A percentile compares a stretch with the other conserved stretches of the same genome.
Conservation (phyloP, 345 rosid species). For the Brassica rapa region DNA sequence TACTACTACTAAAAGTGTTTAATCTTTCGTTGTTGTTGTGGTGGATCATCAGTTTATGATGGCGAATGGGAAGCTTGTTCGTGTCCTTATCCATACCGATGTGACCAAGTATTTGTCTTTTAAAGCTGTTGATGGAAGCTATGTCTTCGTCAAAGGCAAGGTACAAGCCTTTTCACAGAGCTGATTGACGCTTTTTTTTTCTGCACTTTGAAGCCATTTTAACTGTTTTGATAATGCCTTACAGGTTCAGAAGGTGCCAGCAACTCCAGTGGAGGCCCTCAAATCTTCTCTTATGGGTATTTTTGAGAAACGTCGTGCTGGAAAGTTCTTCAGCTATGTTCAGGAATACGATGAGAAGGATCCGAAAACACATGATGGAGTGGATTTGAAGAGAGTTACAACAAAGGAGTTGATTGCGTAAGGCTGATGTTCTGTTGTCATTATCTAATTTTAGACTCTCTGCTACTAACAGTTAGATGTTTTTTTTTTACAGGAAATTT, state of each 20-base stretch:
- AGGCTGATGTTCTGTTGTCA: constrained; percentile 40
- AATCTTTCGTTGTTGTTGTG: background rate
- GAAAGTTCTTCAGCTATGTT: constrained; percentile 85
- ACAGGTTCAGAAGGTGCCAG: constrained; percentile 96
- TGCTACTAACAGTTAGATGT: no score
- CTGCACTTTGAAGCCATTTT: background rate
- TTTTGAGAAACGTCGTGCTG: constrained; percentile 96
- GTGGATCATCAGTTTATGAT: constrained; percentile 84
- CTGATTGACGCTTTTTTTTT: background rate
- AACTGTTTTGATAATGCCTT: background rate
- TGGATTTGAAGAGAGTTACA: constrained; percentile 85
- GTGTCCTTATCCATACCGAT: constrained; percentile 94
- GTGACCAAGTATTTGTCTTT: constrained; percentile 90
- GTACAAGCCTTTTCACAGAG: constrained; percentile 43
- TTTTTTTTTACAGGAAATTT: constrained; percentile 56
- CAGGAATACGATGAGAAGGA: constrained; percentile 81
- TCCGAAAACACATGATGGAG: constrained; percentile 90
- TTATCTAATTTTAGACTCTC: no score
- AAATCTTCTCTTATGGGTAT: constrained; percentile 97
- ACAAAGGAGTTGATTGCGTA: constrained; percentile 89
- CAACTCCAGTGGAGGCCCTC: constrained; percentile 93
- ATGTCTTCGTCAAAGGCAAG: constrained; percentile 89
- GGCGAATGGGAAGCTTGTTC: constrained; percentile 98
- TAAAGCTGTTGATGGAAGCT: constrained; percentile 98
- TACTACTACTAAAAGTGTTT: background rate